Percentiles rank a stretch among this genome's conserved stretches.
These are phyloP conservation scores for Carex littledalei DNA, from an alignment of 176 grass and related monocot species.

Conservation along the genomic window DNA sequence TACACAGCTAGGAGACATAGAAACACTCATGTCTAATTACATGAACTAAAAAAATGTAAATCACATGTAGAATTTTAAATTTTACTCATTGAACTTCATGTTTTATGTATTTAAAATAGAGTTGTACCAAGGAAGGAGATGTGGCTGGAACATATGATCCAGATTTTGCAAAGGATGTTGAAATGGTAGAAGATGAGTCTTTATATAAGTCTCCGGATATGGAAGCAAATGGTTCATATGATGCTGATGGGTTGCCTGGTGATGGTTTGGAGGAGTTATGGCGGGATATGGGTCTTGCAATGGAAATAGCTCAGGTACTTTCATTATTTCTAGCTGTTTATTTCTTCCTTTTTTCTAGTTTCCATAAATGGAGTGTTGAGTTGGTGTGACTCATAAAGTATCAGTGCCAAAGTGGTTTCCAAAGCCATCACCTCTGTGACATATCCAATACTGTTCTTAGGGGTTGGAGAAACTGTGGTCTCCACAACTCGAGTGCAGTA, in stretches of 20 bases:
- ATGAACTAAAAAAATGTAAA: not conserved
- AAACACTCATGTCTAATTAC: not conserved
- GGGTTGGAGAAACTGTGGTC: not conserved
- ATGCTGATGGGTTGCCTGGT: not conserved
- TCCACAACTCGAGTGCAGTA: not conserved
- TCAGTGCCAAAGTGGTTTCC: not conserved
- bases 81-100: not conserved
- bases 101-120: not conserved
- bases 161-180: not conserved
- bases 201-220: not conserved
- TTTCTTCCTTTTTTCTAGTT: not conserved
- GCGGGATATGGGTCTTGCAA: conserved; percentile 61
- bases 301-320: conserved; percentile 55
- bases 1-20: not conserved
- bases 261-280: conserved; percentile 54
- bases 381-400: not conserved
- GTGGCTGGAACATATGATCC: not conserved
- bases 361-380: not conserved
- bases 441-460: not conserved
- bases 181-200: conserved; percentile 3
- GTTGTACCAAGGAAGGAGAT: not conserved
- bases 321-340: not conserved
- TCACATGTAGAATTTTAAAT: not conserved
- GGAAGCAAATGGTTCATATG: conserved; percentile 15
- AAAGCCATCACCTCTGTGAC: not conserved